phyloP scores from a whole-genome alignment of 768 basidiomycete genomes.

The Boletus bicolor region DNA sequence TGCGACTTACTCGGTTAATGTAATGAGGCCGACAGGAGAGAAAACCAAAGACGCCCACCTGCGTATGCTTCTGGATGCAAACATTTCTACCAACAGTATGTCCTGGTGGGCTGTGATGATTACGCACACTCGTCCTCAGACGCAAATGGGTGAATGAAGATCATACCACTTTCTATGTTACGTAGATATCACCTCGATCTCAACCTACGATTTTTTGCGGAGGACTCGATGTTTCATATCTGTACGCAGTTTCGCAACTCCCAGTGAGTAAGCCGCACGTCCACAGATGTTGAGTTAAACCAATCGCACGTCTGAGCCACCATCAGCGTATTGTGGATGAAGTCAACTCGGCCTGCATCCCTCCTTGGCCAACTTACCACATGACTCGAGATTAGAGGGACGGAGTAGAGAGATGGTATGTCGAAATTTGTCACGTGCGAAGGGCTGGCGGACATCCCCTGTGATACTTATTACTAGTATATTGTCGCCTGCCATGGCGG shows the following conservation, averaged over 20 bases:
- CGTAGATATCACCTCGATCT: background rate
- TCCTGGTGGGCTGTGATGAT: background rate
- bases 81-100: background rate
- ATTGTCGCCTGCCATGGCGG: no score
- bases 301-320: no score
- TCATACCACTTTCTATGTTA: background rate
- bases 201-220: background rate
- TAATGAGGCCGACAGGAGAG: background rate
- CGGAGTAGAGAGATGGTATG: no score
- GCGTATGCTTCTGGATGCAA: background rate
- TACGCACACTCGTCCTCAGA: background rate
- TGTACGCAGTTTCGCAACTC: background rate
- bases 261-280: no score
- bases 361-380: no score
- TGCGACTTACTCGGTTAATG: background rate
- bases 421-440: no score
- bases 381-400: no score
- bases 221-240: background rate
- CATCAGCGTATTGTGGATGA: no score
- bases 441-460: no score
- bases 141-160: background rate
- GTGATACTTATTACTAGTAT: no score
- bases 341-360: no score
- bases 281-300: no score
- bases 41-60: background rate